A percentile compares a stretch with the other conserved stretches of the same genome.
Conservation (phyloP, 768 basidiomycete species). For the Tulasnella sp. region DNA sequence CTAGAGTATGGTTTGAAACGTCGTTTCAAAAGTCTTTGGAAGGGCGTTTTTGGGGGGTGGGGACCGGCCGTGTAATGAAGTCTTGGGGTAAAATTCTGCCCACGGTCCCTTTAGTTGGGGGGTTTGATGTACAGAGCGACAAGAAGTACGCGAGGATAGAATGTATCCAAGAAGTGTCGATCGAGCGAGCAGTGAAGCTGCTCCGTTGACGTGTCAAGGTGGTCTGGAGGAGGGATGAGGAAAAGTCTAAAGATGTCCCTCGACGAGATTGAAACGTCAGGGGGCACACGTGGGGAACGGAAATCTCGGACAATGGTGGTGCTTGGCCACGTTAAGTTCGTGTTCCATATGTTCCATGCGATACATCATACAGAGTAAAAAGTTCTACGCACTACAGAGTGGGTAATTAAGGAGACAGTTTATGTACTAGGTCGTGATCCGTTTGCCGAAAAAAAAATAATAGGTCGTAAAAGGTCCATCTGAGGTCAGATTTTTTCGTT, state of each 20-base stretch:
- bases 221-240: not conserved
- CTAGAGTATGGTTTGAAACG: not conserved
- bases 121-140: not conserved
- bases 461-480: conserved; percentile 8
- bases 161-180: no score
- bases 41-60: not conserved
- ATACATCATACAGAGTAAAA: not conserved
- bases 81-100: not conserved
- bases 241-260: not conserved
- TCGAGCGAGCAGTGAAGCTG: not conserved
- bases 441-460: not conserved
- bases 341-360: not conserved
- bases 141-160: not conserved
- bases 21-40: not conserved
- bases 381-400: not conserved
- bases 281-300: not conserved
- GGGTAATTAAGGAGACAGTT: not conserved
- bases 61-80: no score
- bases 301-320: not conserved
- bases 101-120: not conserved
- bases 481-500: not conserved
- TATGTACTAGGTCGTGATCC: not conserved
- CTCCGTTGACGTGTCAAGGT: not conserved
- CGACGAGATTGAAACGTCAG: not conserved
- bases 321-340: not conserved